Conservation (phyloP, 2,329 filamentous ascomycete genomes). For the Coniochaeta sp. region DNA sequence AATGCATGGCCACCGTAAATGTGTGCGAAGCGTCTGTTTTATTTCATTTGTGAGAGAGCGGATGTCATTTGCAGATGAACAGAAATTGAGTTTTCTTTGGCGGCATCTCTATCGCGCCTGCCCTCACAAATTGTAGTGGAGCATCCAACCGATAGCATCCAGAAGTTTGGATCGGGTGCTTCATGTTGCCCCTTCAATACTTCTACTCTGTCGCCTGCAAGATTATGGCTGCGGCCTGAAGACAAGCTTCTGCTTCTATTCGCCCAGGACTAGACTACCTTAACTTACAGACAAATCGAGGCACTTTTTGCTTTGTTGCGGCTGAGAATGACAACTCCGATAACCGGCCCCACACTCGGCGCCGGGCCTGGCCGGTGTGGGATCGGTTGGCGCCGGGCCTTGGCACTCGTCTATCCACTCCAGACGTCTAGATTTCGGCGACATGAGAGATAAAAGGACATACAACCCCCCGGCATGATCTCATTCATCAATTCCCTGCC, state of each 20-base stretch:
- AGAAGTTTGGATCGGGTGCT: neutral
- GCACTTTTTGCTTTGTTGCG: too few relatives aligned
- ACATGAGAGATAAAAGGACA: neutral
- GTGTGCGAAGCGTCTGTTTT: neutral
- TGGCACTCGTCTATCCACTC: neutral
- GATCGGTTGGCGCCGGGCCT: neutral
- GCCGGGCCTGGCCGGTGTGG: neutral
- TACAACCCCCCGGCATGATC: neutral
- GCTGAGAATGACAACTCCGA: neutral
- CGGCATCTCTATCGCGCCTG: neutral
- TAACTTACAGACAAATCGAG: too few relatives aligned
- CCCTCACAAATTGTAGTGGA: neutral
- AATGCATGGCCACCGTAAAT: constrained; percentile 45
- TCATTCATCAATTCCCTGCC: neutral
- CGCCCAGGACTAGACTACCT: too few relatives aligned
- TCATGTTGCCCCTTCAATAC: too few relatives aligned
- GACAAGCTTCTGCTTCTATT: neutral
- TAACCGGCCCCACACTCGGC: neutral
- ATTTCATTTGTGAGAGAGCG: neutral
- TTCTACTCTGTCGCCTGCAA: too few relatives aligned
- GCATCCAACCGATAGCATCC: neutral
- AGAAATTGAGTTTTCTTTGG: neutral
- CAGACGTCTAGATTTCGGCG: neutral
- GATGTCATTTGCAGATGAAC: neutral
- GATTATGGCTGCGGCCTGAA: neutral